These are phyloP conservation scores for Aurinia saxatilis DNA, from an alignment of 345 rosid species.

Conservation along the genomic window DNA sequence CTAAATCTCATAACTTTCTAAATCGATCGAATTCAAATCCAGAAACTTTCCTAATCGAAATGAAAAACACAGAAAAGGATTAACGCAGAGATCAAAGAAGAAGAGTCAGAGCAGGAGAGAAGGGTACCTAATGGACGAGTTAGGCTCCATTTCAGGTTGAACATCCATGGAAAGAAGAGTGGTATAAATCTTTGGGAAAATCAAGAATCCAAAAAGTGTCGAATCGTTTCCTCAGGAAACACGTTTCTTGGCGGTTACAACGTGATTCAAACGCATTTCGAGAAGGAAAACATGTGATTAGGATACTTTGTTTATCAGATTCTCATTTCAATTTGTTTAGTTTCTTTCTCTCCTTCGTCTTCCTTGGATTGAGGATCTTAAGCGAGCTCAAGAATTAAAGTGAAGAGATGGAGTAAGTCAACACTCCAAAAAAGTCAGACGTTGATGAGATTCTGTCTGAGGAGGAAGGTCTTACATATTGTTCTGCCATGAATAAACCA, in stretches of 20 bases:
- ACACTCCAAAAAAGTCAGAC: not conserved
- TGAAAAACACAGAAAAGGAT: not conserved
- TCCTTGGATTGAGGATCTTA: constrained; percentile 28
- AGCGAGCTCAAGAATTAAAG: not conserved
- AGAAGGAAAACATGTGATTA: constrained; percentile 6
- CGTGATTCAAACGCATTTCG: constrained; percentile 21
- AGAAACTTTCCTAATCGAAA: not conserved
- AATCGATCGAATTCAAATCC: not conserved
- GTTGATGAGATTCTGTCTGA: not conserved
- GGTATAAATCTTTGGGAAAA: not conserved
- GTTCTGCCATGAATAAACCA: not conserved
- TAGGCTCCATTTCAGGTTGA: constrained; percentile 32
- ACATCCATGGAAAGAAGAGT: constrained; percentile 30
- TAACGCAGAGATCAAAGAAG: not conserved
- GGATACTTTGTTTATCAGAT: not conserved
- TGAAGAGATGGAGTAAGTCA: not conserved
- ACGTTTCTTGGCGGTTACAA: constrained; percentile 4
- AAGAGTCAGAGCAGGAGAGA: not conserved
- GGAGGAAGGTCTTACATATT: not conserved
- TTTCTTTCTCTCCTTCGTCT: not conserved
- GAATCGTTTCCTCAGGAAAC: constrained; percentile 1
- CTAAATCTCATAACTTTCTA: no score
- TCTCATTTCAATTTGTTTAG: not conserved
- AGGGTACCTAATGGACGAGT: constrained; percentile 32
- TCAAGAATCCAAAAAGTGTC: not conserved